Percentiles rank a stretch among this genome's conserved stretches.
These are phyloP conservation scores for Sherardia arvensis DNA, from an alignment of 257 asterid species.

Conservation along the genomic window DNA sequence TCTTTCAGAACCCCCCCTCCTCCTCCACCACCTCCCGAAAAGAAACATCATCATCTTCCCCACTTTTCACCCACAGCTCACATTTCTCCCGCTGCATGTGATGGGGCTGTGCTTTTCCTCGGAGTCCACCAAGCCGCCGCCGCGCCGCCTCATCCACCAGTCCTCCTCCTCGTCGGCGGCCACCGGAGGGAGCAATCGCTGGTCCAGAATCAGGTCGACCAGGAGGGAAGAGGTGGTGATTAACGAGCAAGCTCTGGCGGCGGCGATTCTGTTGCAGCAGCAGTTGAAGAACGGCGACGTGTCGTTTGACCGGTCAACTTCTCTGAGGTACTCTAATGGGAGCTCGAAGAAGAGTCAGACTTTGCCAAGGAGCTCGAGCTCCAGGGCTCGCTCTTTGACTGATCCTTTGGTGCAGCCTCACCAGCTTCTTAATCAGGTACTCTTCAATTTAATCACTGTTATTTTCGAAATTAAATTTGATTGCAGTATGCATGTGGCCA, in stretches of 20 bases:
- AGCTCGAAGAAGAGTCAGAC: conserved; percentile 48
- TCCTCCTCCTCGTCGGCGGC: conserved; percentile 24
- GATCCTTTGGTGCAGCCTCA: conserved; percentile 96
- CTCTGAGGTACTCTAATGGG: conserved; percentile 60
- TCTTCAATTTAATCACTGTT: not conserved
- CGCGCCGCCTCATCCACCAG: conserved; percentile 39
- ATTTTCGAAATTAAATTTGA: not conserved
- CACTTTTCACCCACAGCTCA: not conserved
- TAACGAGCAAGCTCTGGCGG: conserved; percentile 81
- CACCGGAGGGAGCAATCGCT: conserved; percentile 54
- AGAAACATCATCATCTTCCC: not conserved
- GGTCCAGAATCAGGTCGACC: conserved; percentile 61
- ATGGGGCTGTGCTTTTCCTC: conserved; percentile 84
- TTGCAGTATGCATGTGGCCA: not conserved
- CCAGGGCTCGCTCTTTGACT: conserved; percentile 80
- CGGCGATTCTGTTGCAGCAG: conserved; percentile 87
- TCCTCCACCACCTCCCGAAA: conserved; percentile 13
- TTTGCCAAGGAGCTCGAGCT: conserved; percentile 75
- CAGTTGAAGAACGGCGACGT: conserved; percentile 55
- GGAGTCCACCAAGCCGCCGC: conserved; percentile 40
- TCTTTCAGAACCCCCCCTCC: conserved; percentile 1
- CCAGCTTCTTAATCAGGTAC: conserved; percentile 83
- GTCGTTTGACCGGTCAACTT: conserved; percentile 79
- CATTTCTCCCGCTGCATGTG: conserved; percentile 24
- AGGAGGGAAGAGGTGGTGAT: conserved; percentile 58